A percentile compares a stretch with the other conserved stretches of the same genome.
phyloP scores from a whole-genome alignment of 164 flowering plant genomes.

The Tinospora cordifolia region DNA sequence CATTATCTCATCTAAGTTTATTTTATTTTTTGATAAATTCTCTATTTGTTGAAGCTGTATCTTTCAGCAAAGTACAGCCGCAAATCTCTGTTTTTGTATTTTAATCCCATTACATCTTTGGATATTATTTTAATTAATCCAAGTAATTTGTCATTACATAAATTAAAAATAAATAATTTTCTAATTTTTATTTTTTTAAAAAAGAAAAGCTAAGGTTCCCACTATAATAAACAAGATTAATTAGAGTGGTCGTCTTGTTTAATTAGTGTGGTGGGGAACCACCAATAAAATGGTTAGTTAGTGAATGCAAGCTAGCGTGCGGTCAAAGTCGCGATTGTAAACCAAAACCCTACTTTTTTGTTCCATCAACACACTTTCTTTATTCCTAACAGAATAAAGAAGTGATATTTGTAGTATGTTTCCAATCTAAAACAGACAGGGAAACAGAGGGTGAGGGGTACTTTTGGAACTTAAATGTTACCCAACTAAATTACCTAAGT shows the following conservation, averaged over 20 bases:
- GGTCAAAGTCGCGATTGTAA: neutral
- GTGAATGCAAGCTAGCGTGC: neutral
- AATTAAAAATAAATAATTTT: neutral
- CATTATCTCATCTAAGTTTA: neutral
- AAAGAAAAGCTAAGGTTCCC: neutral
- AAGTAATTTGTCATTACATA: neutral
- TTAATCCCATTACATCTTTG: neutral
- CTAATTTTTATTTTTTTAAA: neutral
- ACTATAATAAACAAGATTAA: neutral
- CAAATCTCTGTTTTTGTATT: neutral
- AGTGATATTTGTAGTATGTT: neutral
- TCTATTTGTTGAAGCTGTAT: neutral
- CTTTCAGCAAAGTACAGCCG: conserved; percentile 1
- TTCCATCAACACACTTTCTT: neutral
- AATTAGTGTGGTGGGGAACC: too few species aligned
- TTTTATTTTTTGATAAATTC: neutral
- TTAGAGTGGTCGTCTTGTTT: too few species aligned
- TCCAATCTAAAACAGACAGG: neutral
- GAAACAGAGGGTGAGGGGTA: neutral
- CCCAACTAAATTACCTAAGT: neutral
- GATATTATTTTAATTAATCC: neutral
- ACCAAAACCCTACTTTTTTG: neutral
- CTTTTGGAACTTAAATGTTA: neutral
- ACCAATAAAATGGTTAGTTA: neutral
- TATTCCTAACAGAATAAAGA: neutral